Evolutionary conservation across 2,329 filamentous ascomycete genomes (phyloP).

Genomic region (Cladosporium austrohemisphaericum): DNA sequence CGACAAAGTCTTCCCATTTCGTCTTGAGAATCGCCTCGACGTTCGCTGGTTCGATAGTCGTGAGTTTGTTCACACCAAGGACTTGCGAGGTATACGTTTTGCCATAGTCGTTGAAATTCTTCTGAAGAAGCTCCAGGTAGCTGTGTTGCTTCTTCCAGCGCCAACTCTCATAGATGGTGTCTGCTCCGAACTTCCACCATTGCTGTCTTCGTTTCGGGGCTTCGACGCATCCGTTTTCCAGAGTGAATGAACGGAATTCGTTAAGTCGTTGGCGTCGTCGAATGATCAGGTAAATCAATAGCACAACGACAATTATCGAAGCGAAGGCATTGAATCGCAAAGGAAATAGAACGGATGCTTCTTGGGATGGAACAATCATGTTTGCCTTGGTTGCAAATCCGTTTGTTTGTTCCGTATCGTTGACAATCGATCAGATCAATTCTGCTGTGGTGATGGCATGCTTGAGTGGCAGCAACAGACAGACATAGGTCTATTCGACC

Average conservation of each 20-base stretch:
- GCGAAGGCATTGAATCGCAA: neutral
- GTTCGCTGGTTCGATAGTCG: conserved; percentile 12
- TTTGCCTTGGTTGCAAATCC: too few species aligned
- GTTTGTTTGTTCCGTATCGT: too few species aligned
- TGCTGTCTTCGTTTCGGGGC: conserved; percentile 1
- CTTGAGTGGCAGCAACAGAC: too few species aligned
- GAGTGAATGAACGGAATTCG: neutral
- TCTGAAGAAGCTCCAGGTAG: conserved; percentile 6
- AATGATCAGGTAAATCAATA: neutral
- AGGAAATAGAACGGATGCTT: neutral
- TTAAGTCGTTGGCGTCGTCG: neutral
- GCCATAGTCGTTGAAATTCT: conserved; percentile 8
- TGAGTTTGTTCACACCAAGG: conserved; percentile 1
- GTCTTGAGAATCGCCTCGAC: conserved; percentile 9
- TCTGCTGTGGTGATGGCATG: too few species aligned
- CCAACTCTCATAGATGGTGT: conserved; percentile 4
- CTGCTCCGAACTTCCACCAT: conserved; percentile 7
- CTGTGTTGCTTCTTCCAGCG: conserved; percentile 3
- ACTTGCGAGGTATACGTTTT: conserved; percentile 1
- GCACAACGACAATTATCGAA: too few species aligned
- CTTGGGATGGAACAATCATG: neutral
- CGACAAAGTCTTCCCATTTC: conserved; percentile 8
- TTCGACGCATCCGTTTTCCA: neutral
- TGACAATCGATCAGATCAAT: too few species aligned
- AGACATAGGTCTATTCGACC: too few species aligned